phyloP scores from a whole-genome alignment of 2,329 filamentous ascomycete genomes.

The Calonectria ilicicola region DNA sequence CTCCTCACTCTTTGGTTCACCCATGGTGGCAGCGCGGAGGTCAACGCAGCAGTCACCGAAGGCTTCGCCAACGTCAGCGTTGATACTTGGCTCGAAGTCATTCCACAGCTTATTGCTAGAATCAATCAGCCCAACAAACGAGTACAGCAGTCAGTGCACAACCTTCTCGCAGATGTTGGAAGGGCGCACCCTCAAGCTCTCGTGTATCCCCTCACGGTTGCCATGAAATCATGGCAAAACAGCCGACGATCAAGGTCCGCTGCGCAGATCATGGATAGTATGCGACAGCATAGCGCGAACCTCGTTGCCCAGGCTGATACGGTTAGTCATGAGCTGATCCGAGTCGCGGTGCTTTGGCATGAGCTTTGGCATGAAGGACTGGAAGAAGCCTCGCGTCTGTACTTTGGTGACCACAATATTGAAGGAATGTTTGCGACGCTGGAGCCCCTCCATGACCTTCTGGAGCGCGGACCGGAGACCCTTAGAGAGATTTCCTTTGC shows the following conservation, averaged over 20 bases:
- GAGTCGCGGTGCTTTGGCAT: conserved; percentile 97
- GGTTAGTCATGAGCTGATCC: conserved; percentile 95
- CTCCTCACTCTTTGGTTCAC: conserved; percentile 96
- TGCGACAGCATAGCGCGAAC: conserved; percentile 92
- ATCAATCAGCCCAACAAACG: conserved; percentile 96
- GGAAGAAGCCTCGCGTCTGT: conserved; percentile 94
- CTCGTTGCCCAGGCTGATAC: conserved; percentile 95
- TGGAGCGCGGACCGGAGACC: conserved; percentile 92
- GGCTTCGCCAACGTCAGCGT: conserved; percentile 93
- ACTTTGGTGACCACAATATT: conserved; percentile 98
- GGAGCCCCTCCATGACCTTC: conserved; percentile 88
- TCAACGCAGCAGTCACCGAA: conserved; percentile 88
- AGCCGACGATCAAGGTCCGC: conserved; percentile 88
- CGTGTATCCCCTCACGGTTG: conserved; percentile 96
- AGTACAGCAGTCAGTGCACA: conserved; percentile 91
- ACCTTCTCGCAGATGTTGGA: conserved; percentile 91
- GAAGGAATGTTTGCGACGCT: conserved; percentile 96
- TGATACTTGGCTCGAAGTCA: conserved; percentile 98
- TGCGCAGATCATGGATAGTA: conserved; percentile 95
- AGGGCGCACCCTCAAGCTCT: conserved; percentile 94
- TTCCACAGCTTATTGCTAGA: conserved; percentile 94
- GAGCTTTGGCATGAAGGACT: conserved; percentile 99
- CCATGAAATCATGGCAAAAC: conserved; percentile 92
- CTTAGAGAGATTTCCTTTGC: conserved; percentile 96
- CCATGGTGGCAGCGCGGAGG: conserved; percentile 88